Evolutionary conservation across 192 early-diverging fungal species (phyloP), one percentile per base, ranked within the genome.

Genomic region (Coemansia sp.): DNA sequence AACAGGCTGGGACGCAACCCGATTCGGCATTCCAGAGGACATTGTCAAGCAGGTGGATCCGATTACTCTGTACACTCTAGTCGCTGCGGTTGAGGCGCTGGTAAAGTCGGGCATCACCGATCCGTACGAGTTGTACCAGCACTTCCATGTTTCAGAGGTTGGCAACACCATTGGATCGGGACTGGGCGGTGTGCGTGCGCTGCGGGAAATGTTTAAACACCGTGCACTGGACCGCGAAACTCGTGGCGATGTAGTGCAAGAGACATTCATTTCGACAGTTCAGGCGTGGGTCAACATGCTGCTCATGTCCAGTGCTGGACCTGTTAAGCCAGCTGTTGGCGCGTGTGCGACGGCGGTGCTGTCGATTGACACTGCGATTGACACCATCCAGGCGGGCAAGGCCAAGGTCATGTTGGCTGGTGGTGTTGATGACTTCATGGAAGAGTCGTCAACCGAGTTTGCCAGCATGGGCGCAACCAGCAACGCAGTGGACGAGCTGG

Each of bases 261-360:
- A 97, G 73, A 86, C 84, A 24, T 95, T 97, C 84, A 94, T 95
- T 79, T 95, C 95, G 84, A 95, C 95, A 43, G 91, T 93, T 84
- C 88, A 93, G 55, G 95, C 93, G 49, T 97, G 95, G 95, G 85
- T 97, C 63, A 97, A 97, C 83, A 87, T 97, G 88, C 84, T 97
- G 66, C 82, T 97, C 47, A 85, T 97, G 37, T 95, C 93, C 2
- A 86, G 92, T 6, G 92, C 93, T 7, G 95, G 95, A 35, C 95
- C 95, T 4, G 94, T 97, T 77, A 94, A 67, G 67, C 67, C 73
- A 5, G 56, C 65, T 0, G 92, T 93, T 47, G 92, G 93, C 41
- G 95, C 95, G 41, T 97, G 95, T 70, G 95, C 94, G 22, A 97
- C 95, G 37, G 92, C 92, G 49, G 89, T 88, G 58, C 88, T 93